Base-by-base conservation (phyloP, 352 stramenopile species). In the Globisporangium solare region DNA sequence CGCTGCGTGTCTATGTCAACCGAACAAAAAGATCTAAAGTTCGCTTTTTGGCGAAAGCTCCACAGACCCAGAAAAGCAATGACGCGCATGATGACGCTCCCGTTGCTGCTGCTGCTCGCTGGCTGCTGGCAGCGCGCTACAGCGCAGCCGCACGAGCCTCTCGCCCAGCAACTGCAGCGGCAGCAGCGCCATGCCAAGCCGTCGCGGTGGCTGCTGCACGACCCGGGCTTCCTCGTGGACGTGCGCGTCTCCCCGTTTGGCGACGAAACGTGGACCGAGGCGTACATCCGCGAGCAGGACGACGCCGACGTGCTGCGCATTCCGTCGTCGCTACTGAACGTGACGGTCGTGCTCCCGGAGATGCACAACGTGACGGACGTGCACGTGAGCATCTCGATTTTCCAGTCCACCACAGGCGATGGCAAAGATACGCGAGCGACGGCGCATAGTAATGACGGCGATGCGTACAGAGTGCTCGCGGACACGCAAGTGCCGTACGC, bases 231-330 rank as follows among this genome's bases (percentile, higher is more conserved):
- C 50, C 47, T 60, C 0, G 65, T 79, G 3, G 32, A 47, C 22
- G 56, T 79, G 27, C 48, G 22, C 22, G 48, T 79, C 56, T 46
- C 60, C 43, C 61, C 71, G n/a, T 76, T 66, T 17, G 67, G 63
- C 13, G 70, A 79, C 51, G 59, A 64, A n/a, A n/a, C 59, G 21
- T 73, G 61, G 67, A 50, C 47, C 15, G 50, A 55, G 15, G 18
- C 20, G 43, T 13, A 43, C n/a, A 32, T 57, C 17, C 42, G 66
- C n/a, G 20, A 2, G 20, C 45, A 45, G n/a, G 42, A 22, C 22
- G 17, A 20, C 15, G 15, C 42, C 3, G 46, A 45, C 13, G 42
- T 60, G 43, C 58, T 79, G 21, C 58, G 52, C 50, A 56, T 79
- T 3, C 60, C 64, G 22, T 76, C 67, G 22, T 57, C 65, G 14